These are phyloP conservation scores for Gracilaria caudata DNA, from an alignment of 23 red algal species.

Conservation along the genomic window DNA sequence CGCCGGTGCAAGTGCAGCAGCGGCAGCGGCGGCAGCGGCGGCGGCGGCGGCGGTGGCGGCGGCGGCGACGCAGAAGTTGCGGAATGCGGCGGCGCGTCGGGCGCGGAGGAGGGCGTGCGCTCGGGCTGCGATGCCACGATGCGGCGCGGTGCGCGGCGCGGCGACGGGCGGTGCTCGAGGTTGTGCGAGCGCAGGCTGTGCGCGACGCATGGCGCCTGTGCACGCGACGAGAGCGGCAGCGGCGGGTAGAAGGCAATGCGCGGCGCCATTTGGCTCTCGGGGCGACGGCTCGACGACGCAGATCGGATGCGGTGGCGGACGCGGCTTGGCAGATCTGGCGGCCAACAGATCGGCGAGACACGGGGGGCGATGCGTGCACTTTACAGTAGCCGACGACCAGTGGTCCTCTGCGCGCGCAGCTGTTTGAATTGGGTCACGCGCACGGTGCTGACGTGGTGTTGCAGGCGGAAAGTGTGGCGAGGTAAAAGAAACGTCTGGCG, in stretches of 20 bases:
- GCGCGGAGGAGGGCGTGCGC: neutral
- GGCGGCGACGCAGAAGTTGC: neutral
- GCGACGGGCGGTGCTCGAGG: neutral
- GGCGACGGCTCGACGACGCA: too few relatives aligned
- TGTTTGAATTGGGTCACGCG: neutral
- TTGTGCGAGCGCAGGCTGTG: neutral
- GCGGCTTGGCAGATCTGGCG: too few relatives aligned
- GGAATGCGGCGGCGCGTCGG: neutral
- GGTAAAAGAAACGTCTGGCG: constrained; percentile 73
- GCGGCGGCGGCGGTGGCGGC: neutral
- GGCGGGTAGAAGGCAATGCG: neutral
- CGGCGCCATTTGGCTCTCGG: too few relatives aligned
- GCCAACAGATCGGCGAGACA: too few relatives aligned
- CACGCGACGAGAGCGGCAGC: neutral
- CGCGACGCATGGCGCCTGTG: too few relatives aligned
- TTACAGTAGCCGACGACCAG: too few relatives aligned
- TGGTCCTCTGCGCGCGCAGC: constrained; percentile 25
- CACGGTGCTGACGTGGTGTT: constrained; percentile 50
- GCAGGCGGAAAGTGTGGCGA: constrained; percentile 30
- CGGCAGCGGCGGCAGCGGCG: neutral
- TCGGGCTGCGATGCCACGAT: neutral
- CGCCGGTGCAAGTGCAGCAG: neutral
- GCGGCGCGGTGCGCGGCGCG: neutral
- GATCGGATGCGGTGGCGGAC: too few relatives aligned
- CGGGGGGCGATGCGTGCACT: too few relatives aligned